phyloP scores from a whole-genome alignment of 352 stramenopile genomes.

The Hyaloperonospora arabidopsidis region DNA sequence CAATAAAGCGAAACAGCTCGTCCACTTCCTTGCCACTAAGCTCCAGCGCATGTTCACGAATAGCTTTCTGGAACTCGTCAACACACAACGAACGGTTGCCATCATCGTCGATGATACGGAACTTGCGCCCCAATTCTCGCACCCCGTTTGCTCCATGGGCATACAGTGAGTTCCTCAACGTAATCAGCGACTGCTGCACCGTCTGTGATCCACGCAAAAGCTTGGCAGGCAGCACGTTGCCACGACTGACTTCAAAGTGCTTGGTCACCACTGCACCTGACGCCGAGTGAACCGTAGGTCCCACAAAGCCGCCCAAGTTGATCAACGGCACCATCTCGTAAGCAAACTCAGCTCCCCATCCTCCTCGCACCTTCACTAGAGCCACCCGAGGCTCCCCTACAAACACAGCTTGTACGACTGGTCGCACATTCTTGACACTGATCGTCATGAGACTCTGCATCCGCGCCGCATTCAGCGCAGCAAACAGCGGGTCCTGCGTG shows the following conservation, averaged over 20 bases:
- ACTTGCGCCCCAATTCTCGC: constrained; percentile 68
- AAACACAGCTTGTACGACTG: constrained; percentile 72
- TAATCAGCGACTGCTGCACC: constrained; percentile 54
- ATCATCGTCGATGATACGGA: constrained; percentile 87
- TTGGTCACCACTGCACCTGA: constrained; percentile 42
- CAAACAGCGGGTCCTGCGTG: constrained; percentile 53
- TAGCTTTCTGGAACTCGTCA: constrained; percentile 71
- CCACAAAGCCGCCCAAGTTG: constrained; percentile 58
- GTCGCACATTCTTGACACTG: constrained; percentile 72
- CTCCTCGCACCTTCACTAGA: constrained; percentile 62
- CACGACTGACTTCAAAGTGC: constrained; percentile 50
- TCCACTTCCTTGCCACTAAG: constrained; percentile 46
- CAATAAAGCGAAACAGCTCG: constrained; percentile 81
- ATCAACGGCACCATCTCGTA: constrained; percentile 51
- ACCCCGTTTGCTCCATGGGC: constrained; percentile 71
- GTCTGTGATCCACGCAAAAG: constrained; percentile 49
- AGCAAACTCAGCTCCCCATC: constrained; percentile 63
- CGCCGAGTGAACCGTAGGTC: constrained; percentile 32
- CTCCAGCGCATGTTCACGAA: constrained; percentile 56
- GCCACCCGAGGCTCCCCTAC: constrained; percentile 67
- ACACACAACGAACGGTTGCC: constrained; percentile 68
- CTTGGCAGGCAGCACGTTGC: constrained; percentile 61
- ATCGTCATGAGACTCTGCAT: constrained; percentile 79
- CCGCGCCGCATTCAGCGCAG: constrained; percentile 43
- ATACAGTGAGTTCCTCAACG: constrained; percentile 64